phyloP scores from a whole-genome alignment of 345 rosid genomes.

The Laguncularia racemosa region DNA sequence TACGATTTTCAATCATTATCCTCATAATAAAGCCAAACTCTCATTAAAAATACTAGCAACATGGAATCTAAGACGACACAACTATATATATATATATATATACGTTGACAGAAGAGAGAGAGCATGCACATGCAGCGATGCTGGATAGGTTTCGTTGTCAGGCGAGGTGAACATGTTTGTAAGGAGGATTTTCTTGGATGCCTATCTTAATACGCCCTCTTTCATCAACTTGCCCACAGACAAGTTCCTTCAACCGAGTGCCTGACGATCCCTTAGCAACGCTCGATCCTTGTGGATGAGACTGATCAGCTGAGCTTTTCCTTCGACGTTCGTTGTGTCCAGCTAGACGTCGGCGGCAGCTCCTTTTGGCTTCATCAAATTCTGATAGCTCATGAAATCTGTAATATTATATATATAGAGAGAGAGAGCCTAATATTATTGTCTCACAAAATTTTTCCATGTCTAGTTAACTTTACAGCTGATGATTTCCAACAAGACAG shows the following conservation, averaged over 20 bases:
- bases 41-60: too few species aligned
- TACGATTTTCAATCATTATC: too few species aligned
- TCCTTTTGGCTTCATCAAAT: constrained; percentile 43
- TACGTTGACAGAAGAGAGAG: constrained; percentile 58
- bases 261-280: constrained; percentile 13
- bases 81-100: too few species aligned
- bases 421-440: too few species aligned
- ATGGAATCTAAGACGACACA: too few species aligned
- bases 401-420: constrained; percentile 1
- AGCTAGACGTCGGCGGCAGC: constrained; percentile 48
- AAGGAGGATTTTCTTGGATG: constrained; percentile 29
- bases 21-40: too few species aligned
- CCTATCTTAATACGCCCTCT: constrained; percentile 29
- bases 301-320: constrained; percentile 28
- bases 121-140: constrained; percentile 16
- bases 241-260: constrained; percentile 10
- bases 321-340: constrained; percentile 55
- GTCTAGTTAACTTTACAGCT: too few species aligned
- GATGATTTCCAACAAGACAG: too few species aligned
- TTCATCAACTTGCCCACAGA: constrained; percentile 26
- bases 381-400: constrained; percentile 50
- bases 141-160: constrained; percentile 6
- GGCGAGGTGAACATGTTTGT: constrained; percentile 41
- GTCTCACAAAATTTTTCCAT: too few species aligned
- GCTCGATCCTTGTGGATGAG: constrained; percentile 29